phyloP scores from a whole-genome alignment of 805 yeast species.

The Sugiyamaella floridensis region DNA sequence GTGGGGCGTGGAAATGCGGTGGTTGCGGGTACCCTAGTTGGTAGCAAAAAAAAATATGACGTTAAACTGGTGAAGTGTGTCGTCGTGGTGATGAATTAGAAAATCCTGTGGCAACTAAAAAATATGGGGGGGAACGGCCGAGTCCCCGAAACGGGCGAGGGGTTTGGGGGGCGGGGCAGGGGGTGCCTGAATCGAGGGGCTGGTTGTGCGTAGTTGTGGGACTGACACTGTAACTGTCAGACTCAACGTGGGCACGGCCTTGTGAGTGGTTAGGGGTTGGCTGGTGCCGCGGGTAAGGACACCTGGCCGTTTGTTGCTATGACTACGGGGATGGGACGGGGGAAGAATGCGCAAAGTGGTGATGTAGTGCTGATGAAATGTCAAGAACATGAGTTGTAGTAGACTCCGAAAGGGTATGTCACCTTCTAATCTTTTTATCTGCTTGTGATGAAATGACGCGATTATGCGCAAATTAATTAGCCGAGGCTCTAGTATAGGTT shows the following conservation, averaged over 20 bases:
- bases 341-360: no score
- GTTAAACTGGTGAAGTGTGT: background rate
- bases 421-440: no score
- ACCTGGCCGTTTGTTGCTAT: no score
- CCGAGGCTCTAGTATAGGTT: no score
- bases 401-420: no score
- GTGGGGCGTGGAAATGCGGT: background rate
- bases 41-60: background rate
- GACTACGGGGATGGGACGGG: background rate
- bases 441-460: no score
- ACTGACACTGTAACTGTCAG: background rate
- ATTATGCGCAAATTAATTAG: no score
- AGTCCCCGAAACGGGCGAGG: background rate
- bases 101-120: background rate
- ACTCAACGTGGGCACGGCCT: background rate
- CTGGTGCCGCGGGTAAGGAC: background rate
- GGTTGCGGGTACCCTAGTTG: background rate
- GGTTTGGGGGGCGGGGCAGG: background rate
- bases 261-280: background rate
- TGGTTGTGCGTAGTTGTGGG: background rate
- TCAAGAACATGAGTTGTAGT: background rate
- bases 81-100: background rate
- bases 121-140: background rate
- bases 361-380: no score
- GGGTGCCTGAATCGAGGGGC: background rate